A percentile compares a stretch with the other conserved stretches of the same genome.
These are phyloP conservation scores for Neonectria magnoliae DNA, from an alignment of 2,329 filamentous ascomycete species.

Conservation along the genomic window DNA sequence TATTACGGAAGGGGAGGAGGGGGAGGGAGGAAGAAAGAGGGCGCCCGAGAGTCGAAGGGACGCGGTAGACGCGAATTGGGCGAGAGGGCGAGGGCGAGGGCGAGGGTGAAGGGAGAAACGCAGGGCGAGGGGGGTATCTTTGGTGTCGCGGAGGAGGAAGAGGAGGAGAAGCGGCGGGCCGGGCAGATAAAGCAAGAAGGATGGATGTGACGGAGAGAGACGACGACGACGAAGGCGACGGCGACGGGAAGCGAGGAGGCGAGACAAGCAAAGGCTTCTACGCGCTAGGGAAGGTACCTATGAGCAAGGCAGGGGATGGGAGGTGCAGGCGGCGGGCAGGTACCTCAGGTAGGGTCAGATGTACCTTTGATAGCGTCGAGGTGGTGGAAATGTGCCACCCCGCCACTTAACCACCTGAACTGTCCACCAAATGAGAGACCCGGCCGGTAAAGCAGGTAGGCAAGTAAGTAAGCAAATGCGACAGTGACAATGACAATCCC, in stretches of 20 bases:
- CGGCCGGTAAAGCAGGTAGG: background rate
- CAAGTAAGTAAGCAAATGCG: background rate
- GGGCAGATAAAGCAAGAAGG: slow-evolving; percentile 11
- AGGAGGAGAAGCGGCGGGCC: background rate
- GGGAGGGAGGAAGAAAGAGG: slow-evolving; percentile 15
- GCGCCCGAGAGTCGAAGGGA: slow-evolving; percentile 1
- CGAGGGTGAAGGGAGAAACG: background rate
- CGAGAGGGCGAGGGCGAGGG: background rate
- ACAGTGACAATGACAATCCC: background rate
- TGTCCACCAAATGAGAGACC: background rate
- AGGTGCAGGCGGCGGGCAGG: background rate
- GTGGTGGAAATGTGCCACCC: background rate
- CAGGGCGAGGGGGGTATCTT: slow-evolving; percentile 11
- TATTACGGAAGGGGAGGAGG: slow-evolving; percentile 17
- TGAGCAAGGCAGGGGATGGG: background rate
- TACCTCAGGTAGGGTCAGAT: background rate
- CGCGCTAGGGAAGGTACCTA: slow-evolving; percentile 8
- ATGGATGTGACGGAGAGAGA: background rate
- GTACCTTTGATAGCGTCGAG: slow-evolving; percentile 3
- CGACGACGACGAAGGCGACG: background rate
- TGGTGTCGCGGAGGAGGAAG: slow-evolving; percentile 18
- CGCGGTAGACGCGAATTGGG: slow-evolving; percentile 15
- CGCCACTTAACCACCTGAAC: background rate
- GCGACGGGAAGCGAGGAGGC: slow-evolving; percentile 7
- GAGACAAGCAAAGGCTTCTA: slow-evolving; percentile 12